A percentile compares a stretch with the other conserved stretches of the same genome.
phyloP scores from a whole-genome alignment of 305 asterid species.

The Solanum hybrid region DNA sequence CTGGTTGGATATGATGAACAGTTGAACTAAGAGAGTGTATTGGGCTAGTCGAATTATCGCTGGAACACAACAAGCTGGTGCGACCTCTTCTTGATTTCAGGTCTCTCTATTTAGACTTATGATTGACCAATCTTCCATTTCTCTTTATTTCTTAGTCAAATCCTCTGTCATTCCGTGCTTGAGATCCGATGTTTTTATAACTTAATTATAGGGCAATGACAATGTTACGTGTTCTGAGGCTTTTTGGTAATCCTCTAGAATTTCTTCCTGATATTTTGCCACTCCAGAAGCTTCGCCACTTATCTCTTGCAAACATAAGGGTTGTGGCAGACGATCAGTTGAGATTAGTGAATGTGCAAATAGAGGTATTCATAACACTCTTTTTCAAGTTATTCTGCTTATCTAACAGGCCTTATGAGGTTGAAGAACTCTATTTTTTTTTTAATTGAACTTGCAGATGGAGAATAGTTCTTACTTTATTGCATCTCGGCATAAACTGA shows the following conservation, averaged over 20 bases:
- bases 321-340: slow-evolving; percentile 87
- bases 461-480: slow-evolving; percentile 94
- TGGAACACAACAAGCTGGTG: slow-evolving; percentile 99
- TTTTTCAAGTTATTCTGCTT: slow-evolving; percentile 11
- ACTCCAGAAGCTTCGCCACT: slow-evolving; percentile 77
- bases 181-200: slow-evolving; percentile 36
- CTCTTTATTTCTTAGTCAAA: neutral
- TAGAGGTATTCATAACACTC: slow-evolving; percentile 60
- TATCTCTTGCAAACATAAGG: slow-evolving; percentile 95
- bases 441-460: slow-evolving; percentile 47
- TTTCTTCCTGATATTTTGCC: slow-evolving; percentile 97
- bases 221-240: slow-evolving; percentile 78
- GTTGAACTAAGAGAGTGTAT: slow-evolving; percentile 86
- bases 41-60: slow-evolving; percentile 84
- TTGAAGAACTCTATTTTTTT: slow-evolving; percentile 12
- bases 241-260: slow-evolving; percentile 95
- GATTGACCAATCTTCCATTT: slow-evolving; percentile 9
- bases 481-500: slow-evolving; percentile 94
- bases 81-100: slow-evolving; percentile 99
- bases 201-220: slow-evolving; percentile 80
- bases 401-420: slow-evolving; percentile 9
- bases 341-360: slow-evolving; percentile 81
- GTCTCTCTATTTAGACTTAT: slow-evolving; percentile 38
- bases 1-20: slow-evolving; percentile 31
- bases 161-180: slow-evolving; percentile 11